Base-by-base conservation (phyloP, 2,329 filamentous ascomycete genomes). In the Knoxdaviesia proteae region DNA sequence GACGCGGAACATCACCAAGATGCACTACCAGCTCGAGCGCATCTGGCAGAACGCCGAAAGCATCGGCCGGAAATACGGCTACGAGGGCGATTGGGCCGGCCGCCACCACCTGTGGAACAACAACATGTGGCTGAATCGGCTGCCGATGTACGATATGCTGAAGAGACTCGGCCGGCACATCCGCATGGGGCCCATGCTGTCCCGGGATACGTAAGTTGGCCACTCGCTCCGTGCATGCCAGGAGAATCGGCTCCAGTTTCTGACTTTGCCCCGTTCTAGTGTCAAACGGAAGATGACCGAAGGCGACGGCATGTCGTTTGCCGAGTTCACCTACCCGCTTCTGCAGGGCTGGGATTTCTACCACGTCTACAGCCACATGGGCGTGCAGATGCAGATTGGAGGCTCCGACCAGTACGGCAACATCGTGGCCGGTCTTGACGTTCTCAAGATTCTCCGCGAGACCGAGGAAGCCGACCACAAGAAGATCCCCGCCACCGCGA, bases 311-410 rank as follows among this genome's bases (percentile, higher is more conserved):
- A 88, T 98, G 80, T 92, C 87, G 0, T 81, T 92, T 52, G 79
- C 84, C 34, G 90, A 98, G 56, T 94, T 98, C 58, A 72, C 77
- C 37, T 98, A 98, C 54, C 90, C 92, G 1, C 62, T 98, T 10
- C 74, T 96, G 52, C 90, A 98, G 57, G 86, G 80, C 29, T 96
- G 87, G 80, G 90, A 98, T 57, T 98, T 87, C 74, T 96, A 84
- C 83, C 69, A 82, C 50, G 70, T 96, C 62, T 92, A 82, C 59
- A 57, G 52, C 47, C 68, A 72, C 39, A 66, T 68, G 30, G 70
- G 70, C 40, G 68, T 86, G 7, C 79, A 87, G 54, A 71, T 96
- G 56, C 86, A 98, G 60, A 83, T 98, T 42, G 90, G 90, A 45
- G 90, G 90, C 36, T 86, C 86, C 6, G 90, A 98, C 56, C 90